Conservation (phyloP, 208 protist genomes). For the Acanthamoeba culbertsoni region DNA sequence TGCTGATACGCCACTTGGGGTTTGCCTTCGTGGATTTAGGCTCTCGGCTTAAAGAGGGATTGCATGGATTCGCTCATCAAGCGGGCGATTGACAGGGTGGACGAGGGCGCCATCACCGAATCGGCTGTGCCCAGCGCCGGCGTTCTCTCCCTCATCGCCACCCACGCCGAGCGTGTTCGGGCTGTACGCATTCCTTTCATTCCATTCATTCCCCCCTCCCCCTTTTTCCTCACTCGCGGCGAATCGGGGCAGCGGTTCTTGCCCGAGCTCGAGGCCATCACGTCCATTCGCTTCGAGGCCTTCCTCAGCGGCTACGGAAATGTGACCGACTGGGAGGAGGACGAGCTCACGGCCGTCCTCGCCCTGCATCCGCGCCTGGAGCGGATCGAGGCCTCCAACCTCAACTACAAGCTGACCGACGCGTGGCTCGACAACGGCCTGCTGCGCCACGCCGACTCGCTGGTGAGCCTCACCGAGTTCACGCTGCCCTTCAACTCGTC, state of each 20-base stretch:
- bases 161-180: not conserved
- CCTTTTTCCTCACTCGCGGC: not conserved
- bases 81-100: not conserved
- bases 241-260: not conserved
- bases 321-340: not conserved
- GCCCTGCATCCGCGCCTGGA: not conserved
- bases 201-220: not conserved
- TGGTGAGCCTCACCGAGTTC: not conserved
- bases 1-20: too few species aligned
- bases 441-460: not conserved
- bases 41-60: not conserved
- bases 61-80: not conserved
- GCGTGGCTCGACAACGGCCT: constrained; percentile 1
- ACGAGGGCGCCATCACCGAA: not conserved
- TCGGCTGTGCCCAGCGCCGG: not conserved
- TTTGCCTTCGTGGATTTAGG: too few species aligned
- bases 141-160: not conserved
- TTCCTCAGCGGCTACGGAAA: not conserved
- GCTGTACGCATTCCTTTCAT: not conserved
- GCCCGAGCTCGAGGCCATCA: not conserved
- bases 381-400: not conserved
- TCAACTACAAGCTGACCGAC: not conserved
- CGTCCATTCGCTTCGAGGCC: not conserved
- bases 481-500: not conserved
- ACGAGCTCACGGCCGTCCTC: not conserved